Percentiles rank a stretch among this genome's conserved stretches.
These are phyloP conservation scores for Marasmius tenuissimus DNA, from an alignment of 1,284 basidiomycete genomes.

Conservation along the genomic window DNA sequence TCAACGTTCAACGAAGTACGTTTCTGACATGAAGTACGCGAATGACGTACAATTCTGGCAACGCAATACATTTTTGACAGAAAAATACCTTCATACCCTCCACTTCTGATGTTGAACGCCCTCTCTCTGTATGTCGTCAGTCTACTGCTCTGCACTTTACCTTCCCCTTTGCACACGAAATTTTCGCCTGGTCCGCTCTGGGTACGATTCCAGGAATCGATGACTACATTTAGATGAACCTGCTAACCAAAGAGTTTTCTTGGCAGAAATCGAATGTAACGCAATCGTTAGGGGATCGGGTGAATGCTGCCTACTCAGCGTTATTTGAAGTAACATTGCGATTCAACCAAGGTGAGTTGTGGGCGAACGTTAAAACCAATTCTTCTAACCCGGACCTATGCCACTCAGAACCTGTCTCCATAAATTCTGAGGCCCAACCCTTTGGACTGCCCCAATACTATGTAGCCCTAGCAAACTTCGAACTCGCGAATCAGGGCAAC, in stretches of 20 bases:
- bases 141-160: too few relatives aligned
- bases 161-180: background rate
- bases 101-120: too few relatives aligned
- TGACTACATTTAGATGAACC: background rate
- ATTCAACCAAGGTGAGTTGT: background rate
- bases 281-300: background rate
- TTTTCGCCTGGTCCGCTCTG: background rate
- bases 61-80: too few relatives aligned
- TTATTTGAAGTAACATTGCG: background rate
- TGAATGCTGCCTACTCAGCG: background rate
- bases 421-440: background rate
- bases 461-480: background rate
- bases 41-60: too few relatives aligned
- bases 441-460: background rate
- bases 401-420: background rate
- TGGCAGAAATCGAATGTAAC: background rate
- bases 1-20: too few relatives aligned
- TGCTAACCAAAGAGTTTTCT: background rate
- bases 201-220: background rate
- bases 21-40: too few relatives aligned
- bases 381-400: too few relatives aligned
- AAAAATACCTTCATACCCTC: too few relatives aligned
- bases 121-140: too few relatives aligned
- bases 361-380: background rate
- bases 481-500: background rate